Evolutionary conservation across 2,329 filamentous ascomycete genomes (phyloP), one percentile per base, ranked within the genome.

Genomic region (Ramularia endophylla): DNA sequence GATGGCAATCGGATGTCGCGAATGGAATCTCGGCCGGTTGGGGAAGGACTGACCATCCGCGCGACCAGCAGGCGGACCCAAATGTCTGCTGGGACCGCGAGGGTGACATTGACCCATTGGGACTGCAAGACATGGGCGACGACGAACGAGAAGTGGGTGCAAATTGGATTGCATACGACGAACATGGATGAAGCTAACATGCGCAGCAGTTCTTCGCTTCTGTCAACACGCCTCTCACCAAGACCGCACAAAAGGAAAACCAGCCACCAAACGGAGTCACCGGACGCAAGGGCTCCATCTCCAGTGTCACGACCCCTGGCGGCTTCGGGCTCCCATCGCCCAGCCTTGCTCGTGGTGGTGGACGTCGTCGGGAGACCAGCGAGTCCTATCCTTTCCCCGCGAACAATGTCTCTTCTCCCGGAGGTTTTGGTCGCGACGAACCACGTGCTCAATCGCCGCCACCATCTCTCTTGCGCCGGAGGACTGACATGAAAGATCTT

Each of bases 221-320:
- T 50, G 88, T 98, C 60, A 98, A 97, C 64, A 95, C 92, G 27
- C 85, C 88, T 25, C 72, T 95, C 53, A 97, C 97, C 66, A 34
- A 34, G 20, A 84, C 86, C 7, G 85, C 86, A 15, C 73, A 71
- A 55, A 90, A 86, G 69, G 80, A 68, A 64, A 73, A 64, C 46
- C 74, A 62, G 62, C 75, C 63, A 63, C 75, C 65, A 63, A 75
- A 61, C 36, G 73, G 72, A 8, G 57, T 74, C 8, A 81, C 84
- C 41, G 77, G 83, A 36, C 85, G 90, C 43, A 95, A 95, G 67
- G 73, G 81, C 12, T 95, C 89, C 1, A 66, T 95, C 36, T 92
- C 89, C 15, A 61, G 64, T 12, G 82, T 86, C 49, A 79, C 75
- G 37, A 75, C 74, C 43, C 71, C 74, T 13, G 74, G 71, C 41